Percentiles rank a stretch among this genome's conserved stretches.
These are phyloP conservation scores for Fistulifera pelliculosa DNA, from an alignment of 108 stramenopile species.

Conservation along the genomic window DNA sequence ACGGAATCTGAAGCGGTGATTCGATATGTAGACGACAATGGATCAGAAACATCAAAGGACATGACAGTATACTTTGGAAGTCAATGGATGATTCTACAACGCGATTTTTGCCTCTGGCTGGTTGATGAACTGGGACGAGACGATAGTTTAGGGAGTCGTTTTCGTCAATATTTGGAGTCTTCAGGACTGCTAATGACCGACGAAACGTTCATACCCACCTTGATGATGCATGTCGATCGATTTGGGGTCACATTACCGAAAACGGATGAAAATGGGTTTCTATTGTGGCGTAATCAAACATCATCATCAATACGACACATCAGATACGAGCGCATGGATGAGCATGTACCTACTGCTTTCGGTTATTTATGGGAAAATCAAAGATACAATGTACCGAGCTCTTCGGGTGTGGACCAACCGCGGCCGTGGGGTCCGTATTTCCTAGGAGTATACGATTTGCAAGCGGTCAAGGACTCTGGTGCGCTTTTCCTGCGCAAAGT, in stretches of 20 bases:
- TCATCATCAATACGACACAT: conserved; percentile 17
- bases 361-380: conserved; percentile 36
- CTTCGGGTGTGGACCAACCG: conserved; percentile 34
- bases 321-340: conserved; percentile 88
- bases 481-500: conserved; percentile 84
- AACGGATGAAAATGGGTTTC: conserved; percentile 18
- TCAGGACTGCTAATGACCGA: conserved; percentile 74
- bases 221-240: conserved; percentile 60
- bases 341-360: conserved; percentile 61
- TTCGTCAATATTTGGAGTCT: conserved; percentile 42
- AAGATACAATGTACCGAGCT: conserved; percentile 47
- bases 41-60: conserved; percentile 20
- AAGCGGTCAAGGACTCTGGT: conserved; percentile 53
- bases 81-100: conserved; percentile 79
- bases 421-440: conserved; percentile 86
- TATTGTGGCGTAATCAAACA: conserved; percentile 11
- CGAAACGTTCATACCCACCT: conserved; percentile 81
- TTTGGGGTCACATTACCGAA: conserved; percentile 46
- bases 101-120: conserved; percentile 58
- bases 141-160: conserved; percentile 48
- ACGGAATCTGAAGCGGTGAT: conserved; percentile 22
- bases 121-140: conserved; percentile 38
- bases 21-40: conserved; percentile 39
- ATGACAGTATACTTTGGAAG: conserved; percentile 66
- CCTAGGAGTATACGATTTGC: conserved; percentile 78